A percentile compares a stretch with the other conserved stretches of the same genome.
phyloP scores from a whole-genome alignment of 345 rosid species.

The Eucalyptus viminalis region DNA sequence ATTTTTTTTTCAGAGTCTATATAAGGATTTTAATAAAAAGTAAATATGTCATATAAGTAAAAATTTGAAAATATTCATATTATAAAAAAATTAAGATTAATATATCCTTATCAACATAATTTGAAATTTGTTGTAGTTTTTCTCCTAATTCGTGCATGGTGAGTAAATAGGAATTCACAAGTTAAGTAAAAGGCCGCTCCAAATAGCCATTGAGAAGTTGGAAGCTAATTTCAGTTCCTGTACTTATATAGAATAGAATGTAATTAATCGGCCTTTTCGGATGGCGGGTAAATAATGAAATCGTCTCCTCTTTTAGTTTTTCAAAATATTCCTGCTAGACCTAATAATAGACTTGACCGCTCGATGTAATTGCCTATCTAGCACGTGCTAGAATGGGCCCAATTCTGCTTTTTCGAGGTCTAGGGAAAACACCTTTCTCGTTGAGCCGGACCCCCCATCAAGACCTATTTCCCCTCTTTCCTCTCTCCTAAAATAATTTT shows the following conservation, averaged over 20 bases:
- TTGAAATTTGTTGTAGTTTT: not conserved
- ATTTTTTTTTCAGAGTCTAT: no score
- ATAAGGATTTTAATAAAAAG: fast-evolving
- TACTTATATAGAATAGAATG: not conserved
- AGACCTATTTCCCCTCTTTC: not conserved
- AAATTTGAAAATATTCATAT: no score
- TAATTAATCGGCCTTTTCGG: not conserved
- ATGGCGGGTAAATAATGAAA: not conserved
- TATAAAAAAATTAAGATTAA: no score
- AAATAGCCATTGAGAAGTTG: not conserved
- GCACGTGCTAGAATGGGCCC: not conserved
- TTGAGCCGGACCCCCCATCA: not conserved
- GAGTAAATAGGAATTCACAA: not conserved
- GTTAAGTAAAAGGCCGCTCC: not conserved
- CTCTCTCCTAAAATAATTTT: not conserved
- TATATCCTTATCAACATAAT: not conserved
- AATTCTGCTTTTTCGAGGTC: not conserved
- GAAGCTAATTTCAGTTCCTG: not conserved
- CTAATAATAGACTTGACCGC: not conserved
- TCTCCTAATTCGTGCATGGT: not conserved
- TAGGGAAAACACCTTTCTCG: not conserved
- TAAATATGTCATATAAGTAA: fast-evolving
- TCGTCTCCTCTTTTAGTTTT: not conserved
- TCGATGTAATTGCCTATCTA: not conserved
- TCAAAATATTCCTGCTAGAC: not conserved